Evolutionary conservation across 31 red algal genomes (phyloP).

Genomic region (Endocladia muricata): DNA sequence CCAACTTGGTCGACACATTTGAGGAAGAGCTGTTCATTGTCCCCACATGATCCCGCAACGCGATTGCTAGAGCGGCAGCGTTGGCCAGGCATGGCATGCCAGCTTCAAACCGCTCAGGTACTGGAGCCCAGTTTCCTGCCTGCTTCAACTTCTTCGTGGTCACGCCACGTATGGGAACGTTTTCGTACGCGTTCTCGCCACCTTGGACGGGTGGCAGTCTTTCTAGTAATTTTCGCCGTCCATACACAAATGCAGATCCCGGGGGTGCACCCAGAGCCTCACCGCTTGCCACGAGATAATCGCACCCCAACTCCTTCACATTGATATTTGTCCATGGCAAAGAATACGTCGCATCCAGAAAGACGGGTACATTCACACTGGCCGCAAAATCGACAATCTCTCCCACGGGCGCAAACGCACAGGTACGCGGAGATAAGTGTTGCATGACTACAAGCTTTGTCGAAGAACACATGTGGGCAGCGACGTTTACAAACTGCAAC

Average conservation of each 20-base stretch:
- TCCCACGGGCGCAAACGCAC: neutral
- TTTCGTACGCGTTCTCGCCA: slow-evolving; percentile 29
- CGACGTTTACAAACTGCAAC: neutral
- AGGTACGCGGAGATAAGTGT: slow-evolving; percentile 3
- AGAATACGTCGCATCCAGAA: slow-evolving; percentile 25
- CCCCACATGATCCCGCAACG: slow-evolving; percentile 2
- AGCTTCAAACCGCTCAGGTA: slow-evolving; percentile 52
- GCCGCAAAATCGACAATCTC: slow-evolving; percentile 31
- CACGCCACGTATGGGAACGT: neutral
- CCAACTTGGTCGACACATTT: neutral
- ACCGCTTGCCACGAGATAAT: slow-evolving; percentile 27
- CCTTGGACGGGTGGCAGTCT: slow-evolving; percentile 28
- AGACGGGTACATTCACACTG: slow-evolving; percentile 6
- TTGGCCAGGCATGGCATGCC: slow-evolving; percentile 15
- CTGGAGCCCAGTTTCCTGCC: slow-evolving; percentile 16
- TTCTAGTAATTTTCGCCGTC: neutral
- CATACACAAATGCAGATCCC: slow-evolving; percentile 36
- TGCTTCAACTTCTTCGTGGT: neutral
- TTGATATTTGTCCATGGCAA: neutral
- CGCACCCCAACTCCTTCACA: slow-evolving; percentile 6
- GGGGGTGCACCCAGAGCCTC: slow-evolving; percentile 14
- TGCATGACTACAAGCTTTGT: slow-evolving; percentile 38
- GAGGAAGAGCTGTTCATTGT: neutral
- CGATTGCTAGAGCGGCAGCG: slow-evolving; percentile 11
- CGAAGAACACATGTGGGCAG: slow-evolving; percentile 3